Conservation (phyloP, 257 asterid genomes). For the Gentiana dahurica region DNA sequence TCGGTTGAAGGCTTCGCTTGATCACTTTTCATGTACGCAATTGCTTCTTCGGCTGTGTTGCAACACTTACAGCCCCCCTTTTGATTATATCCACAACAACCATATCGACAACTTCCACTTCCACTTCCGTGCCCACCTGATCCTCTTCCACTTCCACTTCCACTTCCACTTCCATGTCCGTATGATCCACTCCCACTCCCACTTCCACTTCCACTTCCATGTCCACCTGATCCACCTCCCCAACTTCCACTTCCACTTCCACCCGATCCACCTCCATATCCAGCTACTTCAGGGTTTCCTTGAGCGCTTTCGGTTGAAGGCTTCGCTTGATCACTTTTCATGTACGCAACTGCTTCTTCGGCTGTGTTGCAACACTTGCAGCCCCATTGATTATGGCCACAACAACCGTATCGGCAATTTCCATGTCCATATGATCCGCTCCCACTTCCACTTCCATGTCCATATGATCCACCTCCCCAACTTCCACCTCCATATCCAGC, state of each 20-base stretch:
- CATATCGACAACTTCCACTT: not conserved
- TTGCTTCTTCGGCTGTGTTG: too few species aligned
- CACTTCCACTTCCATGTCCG: not conserved
- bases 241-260: not conserved
- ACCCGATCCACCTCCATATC: not conserved
- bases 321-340: too few species aligned
- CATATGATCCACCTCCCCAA: not conserved
- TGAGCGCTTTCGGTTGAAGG: too few species aligned
- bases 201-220: not conserved
- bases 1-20: too few species aligned
- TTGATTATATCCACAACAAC: not conserved
- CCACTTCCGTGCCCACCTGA: not conserved
- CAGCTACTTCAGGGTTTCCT: not conserved
- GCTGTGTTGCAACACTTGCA: too few species aligned
- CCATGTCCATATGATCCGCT: not conserved
- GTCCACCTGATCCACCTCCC: not conserved
- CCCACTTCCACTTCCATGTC: not conserved
- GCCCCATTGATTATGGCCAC: not conserved
- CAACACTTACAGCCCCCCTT: too few species aligned
- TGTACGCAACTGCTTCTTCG: too few species aligned
- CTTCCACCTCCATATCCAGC: constrained; percentile 2
- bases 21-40: too few species aligned
- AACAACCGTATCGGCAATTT: not conserved
- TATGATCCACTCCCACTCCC: not conserved
- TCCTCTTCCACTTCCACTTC: constrained; percentile 5